phyloP scores from a whole-genome alignment of 257 asterid genomes.

The Avicennia marina region DNA sequence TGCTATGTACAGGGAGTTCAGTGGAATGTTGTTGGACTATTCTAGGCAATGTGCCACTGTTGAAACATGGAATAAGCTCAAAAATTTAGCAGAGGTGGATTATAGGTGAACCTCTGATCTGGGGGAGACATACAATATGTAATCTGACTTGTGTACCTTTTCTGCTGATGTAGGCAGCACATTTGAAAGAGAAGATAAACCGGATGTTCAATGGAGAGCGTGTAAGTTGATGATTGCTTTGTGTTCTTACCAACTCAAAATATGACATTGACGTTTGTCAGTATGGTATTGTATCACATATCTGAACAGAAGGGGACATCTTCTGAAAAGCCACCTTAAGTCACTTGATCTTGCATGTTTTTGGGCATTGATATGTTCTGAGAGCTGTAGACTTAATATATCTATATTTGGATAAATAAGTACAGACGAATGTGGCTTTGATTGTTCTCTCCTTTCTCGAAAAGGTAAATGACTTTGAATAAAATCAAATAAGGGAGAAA shows the following conservation, averaged over 20 bases:
- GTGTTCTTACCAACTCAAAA: not conserved
- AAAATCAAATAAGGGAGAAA: too few relatives aligned
- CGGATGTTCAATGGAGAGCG: slow-evolving; percentile 89
- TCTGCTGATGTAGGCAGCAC: slow-evolving; percentile 61
- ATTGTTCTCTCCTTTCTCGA: too few relatives aligned
- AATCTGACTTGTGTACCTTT: slow-evolving; percentile 19
- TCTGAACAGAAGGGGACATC: not conserved
- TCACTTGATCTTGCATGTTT: too few relatives aligned
- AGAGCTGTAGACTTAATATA: too few relatives aligned
- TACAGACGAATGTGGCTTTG: too few relatives aligned
- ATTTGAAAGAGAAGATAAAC: slow-evolving; percentile 72
- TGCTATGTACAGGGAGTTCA: slow-evolving; percentile 62
- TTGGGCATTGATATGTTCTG: too few relatives aligned
- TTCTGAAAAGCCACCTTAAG: too few relatives aligned
- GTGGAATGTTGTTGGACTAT: slow-evolving; percentile 74
- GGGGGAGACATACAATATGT: not conserved
- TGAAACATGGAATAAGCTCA: slow-evolving; percentile 70
- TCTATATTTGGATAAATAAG: too few relatives aligned
- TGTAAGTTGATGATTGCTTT: slow-evolving; percentile 40
- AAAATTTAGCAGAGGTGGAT: slow-evolving; percentile 73
- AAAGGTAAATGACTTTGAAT: too few relatives aligned
- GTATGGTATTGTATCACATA: not conserved
- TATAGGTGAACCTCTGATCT: not conserved
- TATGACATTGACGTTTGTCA: slow-evolving; percentile 4
- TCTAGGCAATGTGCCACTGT: slow-evolving; percentile 79